Evolutionary conservation across 768 basidiomycete species (phyloP).

Genomic region (Daedaleopsis sinensis): DNA sequence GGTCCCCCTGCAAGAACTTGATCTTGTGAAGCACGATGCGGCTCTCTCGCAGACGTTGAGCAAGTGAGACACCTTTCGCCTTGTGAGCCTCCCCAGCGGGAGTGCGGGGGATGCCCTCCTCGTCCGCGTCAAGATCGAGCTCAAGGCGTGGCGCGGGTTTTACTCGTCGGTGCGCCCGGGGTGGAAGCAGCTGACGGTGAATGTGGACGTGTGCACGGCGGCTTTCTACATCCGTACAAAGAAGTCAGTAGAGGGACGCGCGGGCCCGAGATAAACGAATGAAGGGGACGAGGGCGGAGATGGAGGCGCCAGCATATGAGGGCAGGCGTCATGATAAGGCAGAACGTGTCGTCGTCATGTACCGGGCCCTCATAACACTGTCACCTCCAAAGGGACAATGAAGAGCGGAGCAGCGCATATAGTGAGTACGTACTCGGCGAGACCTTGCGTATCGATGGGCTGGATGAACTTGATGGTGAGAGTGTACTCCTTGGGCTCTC

Average conservation of each 20-base stretch:
- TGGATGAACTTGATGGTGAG: slow-evolving; percentile 46
- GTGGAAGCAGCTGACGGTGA: slow-evolving; percentile 53
- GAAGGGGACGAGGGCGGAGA: neutral
- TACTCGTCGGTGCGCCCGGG: slow-evolving; percentile 54
- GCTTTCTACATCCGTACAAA: slow-evolving; percentile 49
- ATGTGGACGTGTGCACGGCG: slow-evolving; percentile 56
- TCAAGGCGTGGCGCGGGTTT: slow-evolving; percentile 51
- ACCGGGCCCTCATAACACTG: slow-evolving; percentile 17
- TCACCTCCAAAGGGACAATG: slow-evolving; percentile 3
- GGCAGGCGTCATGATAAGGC: slow-evolving; percentile 14
- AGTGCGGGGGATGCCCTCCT: slow-evolving; percentile 54
- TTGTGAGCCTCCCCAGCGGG: slow-evolving; percentile 60
- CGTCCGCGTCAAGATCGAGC: slow-evolving; percentile 52
- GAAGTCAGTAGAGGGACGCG: slow-evolving; percentile 13
- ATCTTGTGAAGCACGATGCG: slow-evolving; percentile 69
- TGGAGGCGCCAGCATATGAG: slow-evolving; percentile 4
- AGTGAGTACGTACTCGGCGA: slow-evolving; percentile 39
- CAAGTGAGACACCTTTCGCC: slow-evolving; percentile 51
- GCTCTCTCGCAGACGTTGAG: slow-evolving; percentile 67
- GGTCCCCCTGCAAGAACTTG: slow-evolving; percentile 82
- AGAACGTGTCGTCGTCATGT: slow-evolving; percentile 4
- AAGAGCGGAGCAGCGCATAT: neutral
- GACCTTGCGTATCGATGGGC: slow-evolving; percentile 45
- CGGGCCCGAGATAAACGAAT: neutral
- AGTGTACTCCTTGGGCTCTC: slow-evolving; percentile 38